phyloP scores from a whole-genome alignment of 1,139 yeast genomes.

The Groenewaldozyma sp. region DNA sequence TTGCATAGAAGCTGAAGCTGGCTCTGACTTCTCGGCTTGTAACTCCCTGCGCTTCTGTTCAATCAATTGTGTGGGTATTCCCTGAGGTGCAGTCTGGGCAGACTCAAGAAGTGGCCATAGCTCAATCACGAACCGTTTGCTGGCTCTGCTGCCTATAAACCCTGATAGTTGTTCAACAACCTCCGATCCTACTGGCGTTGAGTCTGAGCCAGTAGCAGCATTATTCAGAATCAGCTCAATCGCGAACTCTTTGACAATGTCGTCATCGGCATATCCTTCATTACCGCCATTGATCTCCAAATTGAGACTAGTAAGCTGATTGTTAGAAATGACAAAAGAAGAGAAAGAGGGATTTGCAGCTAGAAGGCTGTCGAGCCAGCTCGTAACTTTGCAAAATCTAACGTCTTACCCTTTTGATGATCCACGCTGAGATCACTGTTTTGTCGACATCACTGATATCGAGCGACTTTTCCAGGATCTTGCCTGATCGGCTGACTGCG shows the following conservation, averaged over 20 bases:
- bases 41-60: background rate
- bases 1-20: too few species aligned
- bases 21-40: too few species aligned
- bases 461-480: background rate
- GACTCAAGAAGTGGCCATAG: background rate
- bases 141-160: background rate
- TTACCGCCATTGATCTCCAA: too few species aligned
- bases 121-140: background rate
- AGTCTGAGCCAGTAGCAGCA: background rate
- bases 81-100: background rate
- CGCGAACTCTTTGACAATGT: slow-evolving; percentile 1
- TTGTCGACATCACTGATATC: background rate
- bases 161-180: background rate
- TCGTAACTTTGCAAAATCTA: background rate
- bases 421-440: background rate
- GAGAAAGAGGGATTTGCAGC: background rate
- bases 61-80: background rate
- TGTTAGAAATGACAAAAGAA: background rate
- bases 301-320: background rate
- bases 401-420: background rate
- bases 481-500: background rate
- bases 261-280: slow-evolving; percentile 1
- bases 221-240: slow-evolving; percentile 1
- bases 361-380: background rate
- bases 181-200: background rate